Conservation (phyloP, 345 rosid species). For the Carallia pectinifolia region DNA sequence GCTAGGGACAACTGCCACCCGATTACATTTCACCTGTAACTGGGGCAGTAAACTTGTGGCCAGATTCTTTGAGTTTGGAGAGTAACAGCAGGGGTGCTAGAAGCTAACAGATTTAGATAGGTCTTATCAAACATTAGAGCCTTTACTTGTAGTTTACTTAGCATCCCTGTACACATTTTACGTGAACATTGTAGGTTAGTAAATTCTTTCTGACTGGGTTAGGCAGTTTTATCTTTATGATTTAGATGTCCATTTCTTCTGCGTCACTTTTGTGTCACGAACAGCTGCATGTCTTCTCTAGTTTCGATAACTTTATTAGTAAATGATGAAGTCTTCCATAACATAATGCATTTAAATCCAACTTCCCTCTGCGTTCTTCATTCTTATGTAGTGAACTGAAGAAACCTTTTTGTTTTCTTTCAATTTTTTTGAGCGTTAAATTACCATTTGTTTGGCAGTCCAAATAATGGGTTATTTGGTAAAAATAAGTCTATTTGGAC, state of each 20-base stretch:
- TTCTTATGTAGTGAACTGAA: neutral
- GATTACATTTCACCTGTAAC: conserved; percentile 22
- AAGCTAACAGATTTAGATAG: conserved; percentile 19
- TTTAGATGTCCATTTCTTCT: conserved; percentile 16
- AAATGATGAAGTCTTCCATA: conserved; percentile 22
- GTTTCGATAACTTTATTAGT: conserved; percentile 19
- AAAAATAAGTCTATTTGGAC: too few relatives aligned
- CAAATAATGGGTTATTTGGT: too few relatives aligned
- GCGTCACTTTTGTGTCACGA: conserved; percentile 15
- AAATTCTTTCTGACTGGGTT: conserved; percentile 36
- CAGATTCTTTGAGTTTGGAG: conserved; percentile 15
- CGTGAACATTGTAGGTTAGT: conserved; percentile 20
- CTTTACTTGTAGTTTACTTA: conserved; percentile 30
- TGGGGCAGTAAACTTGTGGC: conserved; percentile 25
- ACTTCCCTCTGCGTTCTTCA: neutral
- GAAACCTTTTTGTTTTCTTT: neutral
- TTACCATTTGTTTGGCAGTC: neutral
- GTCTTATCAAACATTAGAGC: conserved; percentile 22
- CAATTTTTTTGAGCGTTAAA: neutral
- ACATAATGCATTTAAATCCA: conserved; percentile 24
- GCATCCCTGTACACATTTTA: conserved; percentile 14
- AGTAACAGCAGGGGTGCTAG: conserved; percentile 14
- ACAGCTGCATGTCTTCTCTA: conserved; percentile 21
- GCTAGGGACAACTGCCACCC: conserved; percentile 20
- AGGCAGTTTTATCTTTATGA: conserved; percentile 23